Conservation (phyloP, 345 rosid species). For the Lumnitzera racemosa region DNA sequence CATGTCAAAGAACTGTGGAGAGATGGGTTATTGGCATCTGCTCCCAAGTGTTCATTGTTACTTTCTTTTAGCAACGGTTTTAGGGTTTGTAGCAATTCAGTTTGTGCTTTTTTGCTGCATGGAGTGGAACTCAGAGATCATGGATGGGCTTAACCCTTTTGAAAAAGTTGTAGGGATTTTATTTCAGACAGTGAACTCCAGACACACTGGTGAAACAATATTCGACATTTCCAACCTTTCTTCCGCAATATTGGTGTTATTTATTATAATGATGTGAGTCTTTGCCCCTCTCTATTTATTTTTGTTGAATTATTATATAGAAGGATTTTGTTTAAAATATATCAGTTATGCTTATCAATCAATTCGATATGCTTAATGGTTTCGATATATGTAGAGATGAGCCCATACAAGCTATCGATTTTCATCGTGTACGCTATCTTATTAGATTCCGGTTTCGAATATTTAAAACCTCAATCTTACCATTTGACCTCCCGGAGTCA, state of each 20-base stretch:
- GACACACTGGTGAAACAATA: slow-evolving; percentile 45
- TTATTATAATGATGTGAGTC: slow-evolving; percentile 63
- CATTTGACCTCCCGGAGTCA: no score
- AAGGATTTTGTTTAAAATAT: no score
- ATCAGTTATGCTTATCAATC: no score
- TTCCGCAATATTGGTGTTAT: slow-evolving; percentile 43
- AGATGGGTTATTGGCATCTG: slow-evolving; percentile 36
- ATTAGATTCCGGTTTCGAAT: no score
- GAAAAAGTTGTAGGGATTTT: slow-evolving; percentile 36
- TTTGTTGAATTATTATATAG: neutral
- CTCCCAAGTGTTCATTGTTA: slow-evolving; percentile 17
- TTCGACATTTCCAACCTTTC: slow-evolving; percentile 46
- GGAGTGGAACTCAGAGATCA: slow-evolving; percentile 44
- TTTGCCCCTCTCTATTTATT: slow-evolving; percentile 1
- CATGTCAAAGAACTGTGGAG: slow-evolving; percentile 24
- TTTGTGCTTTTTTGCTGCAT: slow-evolving; percentile 21
- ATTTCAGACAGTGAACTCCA: slow-evolving; percentile 37
- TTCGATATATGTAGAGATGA: no score
- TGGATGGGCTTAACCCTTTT: slow-evolving; percentile 29
- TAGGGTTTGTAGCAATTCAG: slow-evolving; percentile 32
- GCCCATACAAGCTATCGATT: no score
- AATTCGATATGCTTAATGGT: no score
- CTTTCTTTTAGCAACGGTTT: slow-evolving; percentile 25
- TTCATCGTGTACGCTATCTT: no score
- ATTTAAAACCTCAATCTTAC: no score